Base-by-base conservation (phyloP, 2,329 filamentous ascomycete species). In the Penicillium sp. region DNA sequence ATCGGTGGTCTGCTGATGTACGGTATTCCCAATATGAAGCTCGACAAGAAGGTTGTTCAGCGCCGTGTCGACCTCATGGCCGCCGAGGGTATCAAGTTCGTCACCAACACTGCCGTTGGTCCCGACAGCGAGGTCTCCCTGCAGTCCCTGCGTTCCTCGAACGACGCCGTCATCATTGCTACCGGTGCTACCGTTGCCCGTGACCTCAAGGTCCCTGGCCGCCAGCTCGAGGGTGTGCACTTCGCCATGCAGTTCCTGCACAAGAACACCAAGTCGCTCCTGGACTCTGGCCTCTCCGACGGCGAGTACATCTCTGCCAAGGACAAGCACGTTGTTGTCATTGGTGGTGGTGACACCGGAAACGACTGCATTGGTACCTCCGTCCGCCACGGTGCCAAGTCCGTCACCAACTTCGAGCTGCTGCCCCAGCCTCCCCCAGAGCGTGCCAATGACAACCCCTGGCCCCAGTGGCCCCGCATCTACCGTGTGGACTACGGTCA, bases 401-500 rank as follows among this genome's bases (percentile, higher is more conserved):
- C 91, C 1, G 91, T 98, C 64, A 90, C 90, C 79, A 97, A 98
- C 85, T 97, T 98, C 69, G 94, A 98, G 82, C 83, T 98, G 58
- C 84, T 98, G 63, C 94, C 94, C 33, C 92, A 97, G 79, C 94
- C 94, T 67, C 92, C 93, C 7, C 86, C 90, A 60, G 89, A 96
- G 83, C 92, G 94, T 79, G 92, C 91, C 64, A 86, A 87, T 63
- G 94, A 97, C 79, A 98, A 98, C 83, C 94, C 94, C 62, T 98
- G 94, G 94, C 94, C 94, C 10, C 94, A 97, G 79, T 98, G 94
- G 93, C 94, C 94, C 58, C 91, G 93, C 71, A 93, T 97, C 75
- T 97, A 96, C 85, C 92, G 94, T 69, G 91, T 97, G n/a, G 94
- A 98, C 79, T 98, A 98, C 73, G 94, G 94, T 57, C 94, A 98